A percentile compares a stretch with the other conserved stretches of the same genome.
These are phyloP conservation scores for Macrotyloma uniflorum DNA, from an alignment of 306 rosid species.

Conservation along the genomic window DNA sequence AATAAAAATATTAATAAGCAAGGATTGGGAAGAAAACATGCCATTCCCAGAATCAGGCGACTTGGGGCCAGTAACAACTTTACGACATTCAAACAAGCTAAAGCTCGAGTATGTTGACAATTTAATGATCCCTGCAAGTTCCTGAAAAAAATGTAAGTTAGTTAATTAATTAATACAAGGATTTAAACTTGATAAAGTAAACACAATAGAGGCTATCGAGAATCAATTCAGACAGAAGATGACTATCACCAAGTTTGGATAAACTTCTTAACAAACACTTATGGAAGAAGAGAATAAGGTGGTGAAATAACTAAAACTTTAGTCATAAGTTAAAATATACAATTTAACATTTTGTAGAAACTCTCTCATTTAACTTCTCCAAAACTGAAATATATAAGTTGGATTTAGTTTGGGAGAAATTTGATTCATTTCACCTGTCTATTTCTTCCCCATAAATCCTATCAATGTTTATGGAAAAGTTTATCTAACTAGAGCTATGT, in stretches of 20 bases:
- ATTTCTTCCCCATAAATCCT: background rate
- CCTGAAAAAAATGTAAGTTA: conserved; percentile 56
- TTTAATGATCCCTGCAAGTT: conserved; percentile 87
- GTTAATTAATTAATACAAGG: conserved; percentile 22
- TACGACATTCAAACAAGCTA: conserved; percentile 84
- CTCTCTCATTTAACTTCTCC: background rate
- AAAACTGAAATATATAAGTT: background rate
- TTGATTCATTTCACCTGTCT: background rate
- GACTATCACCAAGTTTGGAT: background rate
- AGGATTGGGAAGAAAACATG: conserved; percentile 33
- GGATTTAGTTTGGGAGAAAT: background rate
- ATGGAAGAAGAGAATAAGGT: background rate
- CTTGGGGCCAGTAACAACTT: conserved; percentile 74
- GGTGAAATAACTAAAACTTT: background rate
- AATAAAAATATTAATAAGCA: conserved; percentile 24
- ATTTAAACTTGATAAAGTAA: conserved; percentile 6
- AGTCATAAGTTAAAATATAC: background rate
- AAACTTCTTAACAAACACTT: background rate
- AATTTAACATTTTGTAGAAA: background rate
- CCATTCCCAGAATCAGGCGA: conserved; percentile 85
- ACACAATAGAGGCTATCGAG: conserved; percentile 13
- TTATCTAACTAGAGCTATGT: background rate
- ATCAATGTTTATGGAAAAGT: background rate
- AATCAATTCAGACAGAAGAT: conserved; percentile 11
- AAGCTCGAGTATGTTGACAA: conserved; percentile 80